Evolutionary conservation across 1,284 basidiomycete genomes (phyloP).

Genomic region (Schizophyllum amplum): DNA sequence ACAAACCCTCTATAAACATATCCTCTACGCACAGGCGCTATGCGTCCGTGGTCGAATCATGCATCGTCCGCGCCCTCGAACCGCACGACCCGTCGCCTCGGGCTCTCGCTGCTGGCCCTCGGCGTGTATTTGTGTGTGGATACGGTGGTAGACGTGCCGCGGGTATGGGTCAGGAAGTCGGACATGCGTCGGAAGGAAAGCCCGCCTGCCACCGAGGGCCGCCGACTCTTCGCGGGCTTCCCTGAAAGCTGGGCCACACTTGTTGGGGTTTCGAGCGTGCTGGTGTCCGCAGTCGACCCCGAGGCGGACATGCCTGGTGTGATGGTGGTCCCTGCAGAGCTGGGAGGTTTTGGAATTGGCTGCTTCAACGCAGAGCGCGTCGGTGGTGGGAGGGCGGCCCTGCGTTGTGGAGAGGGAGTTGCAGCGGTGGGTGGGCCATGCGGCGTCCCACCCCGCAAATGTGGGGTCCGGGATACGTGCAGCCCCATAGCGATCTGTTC

Average conservation of each 20-base stretch:
- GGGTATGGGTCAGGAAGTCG: not conserved
- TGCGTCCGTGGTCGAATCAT: not conserved
- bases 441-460: constrained; percentile 30
- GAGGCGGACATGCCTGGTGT: not conserved
- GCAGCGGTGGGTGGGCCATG: not conserved
- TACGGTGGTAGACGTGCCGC: not conserved
- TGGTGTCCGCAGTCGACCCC: not conserved
- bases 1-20: not conserved
- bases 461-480: constrained; percentile 64
- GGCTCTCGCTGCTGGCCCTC: not conserved
- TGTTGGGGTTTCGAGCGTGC: not conserved
- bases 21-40: not conserved
- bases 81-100: not conserved
- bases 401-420: not conserved
- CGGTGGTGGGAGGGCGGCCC: not conserved
- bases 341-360: not conserved
- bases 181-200: not conserved
- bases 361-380: not conserved
- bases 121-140: not conserved
- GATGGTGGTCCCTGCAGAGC: not conserved
- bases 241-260: not conserved
- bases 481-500: constrained; percentile 72
- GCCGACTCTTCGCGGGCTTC: not conserved
- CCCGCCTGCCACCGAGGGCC: too few species aligned
- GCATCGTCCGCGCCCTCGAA: not conserved